These are phyloP conservation scores for Trichoderma oligosporum DNA, from an alignment of 2,329 filamentous ascomycete species.

Conservation along the genomic window DNA sequence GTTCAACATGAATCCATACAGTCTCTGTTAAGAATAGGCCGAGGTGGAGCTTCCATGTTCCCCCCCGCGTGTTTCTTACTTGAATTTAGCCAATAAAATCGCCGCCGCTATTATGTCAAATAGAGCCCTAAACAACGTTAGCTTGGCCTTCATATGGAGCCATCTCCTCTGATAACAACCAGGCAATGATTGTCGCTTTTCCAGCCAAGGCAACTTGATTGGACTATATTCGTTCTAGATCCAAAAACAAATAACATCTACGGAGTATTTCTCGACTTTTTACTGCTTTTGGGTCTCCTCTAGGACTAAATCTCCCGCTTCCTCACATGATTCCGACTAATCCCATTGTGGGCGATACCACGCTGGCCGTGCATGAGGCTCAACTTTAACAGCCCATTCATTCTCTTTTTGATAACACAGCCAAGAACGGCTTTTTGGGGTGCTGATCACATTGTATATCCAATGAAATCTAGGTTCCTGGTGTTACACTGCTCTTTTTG, in stretches of 20 bases:
- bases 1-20: background rate
- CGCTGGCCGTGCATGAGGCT: conserved; percentile 12
- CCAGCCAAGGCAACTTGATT: background rate
- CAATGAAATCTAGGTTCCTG: no score
- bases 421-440: no score
- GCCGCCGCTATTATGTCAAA: background rate
- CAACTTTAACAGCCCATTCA: no score
- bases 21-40: background rate
- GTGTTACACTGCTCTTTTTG: no score
- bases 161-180: background rate
- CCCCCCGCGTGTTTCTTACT: conserved; percentile 12
- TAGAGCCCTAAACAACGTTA: no score
- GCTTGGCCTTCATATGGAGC: no score
- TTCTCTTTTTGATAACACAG: no score
- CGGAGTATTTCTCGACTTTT: background rate
- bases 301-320: background rate
- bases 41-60: background rate
- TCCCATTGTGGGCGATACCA: conserved; percentile 10
- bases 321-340: conserved; percentile 6
- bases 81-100: background rate
- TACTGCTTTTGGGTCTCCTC: background rate
- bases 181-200: background rate
- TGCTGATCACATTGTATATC: no score
- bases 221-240: background rate
- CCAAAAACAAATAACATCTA: background rate